These are phyloP conservation scores for Hymenoscyphus occultus DNA, from an alignment of 2,329 filamentous ascomycete species.

Conservation along the genomic window DNA sequence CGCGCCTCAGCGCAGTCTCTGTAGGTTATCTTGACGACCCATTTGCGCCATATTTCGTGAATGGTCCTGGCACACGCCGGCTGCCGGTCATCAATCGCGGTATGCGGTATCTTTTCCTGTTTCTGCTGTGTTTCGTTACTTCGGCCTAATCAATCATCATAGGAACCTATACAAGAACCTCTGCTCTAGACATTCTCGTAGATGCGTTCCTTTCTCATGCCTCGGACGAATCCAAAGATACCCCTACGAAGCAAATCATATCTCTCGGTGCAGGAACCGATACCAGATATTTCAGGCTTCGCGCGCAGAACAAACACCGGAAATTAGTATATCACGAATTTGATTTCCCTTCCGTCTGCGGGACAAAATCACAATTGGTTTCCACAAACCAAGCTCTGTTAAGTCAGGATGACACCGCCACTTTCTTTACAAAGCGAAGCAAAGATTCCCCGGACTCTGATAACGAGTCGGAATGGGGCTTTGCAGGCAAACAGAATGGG, in stretches of 20 bases:
- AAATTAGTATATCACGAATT: slow-evolving; percentile 81
- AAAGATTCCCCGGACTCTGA: slow-evolving; percentile 12
- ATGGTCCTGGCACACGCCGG: slow-evolving; percentile 55
- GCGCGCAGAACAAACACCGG: slow-evolving; percentile 32
- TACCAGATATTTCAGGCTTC: slow-evolving; percentile 77
- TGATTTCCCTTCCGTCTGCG: slow-evolving; percentile 77
- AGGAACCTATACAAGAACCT: slow-evolving; percentile 93
- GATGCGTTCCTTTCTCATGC: slow-evolving; percentile 58
- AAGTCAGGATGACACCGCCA: slow-evolving; percentile 10
- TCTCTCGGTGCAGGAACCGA: slow-evolving; percentile 93
- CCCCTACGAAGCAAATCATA: slow-evolving; percentile 67
- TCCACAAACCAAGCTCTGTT: slow-evolving; percentile 19
- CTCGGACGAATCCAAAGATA: slow-evolving; percentile 23
- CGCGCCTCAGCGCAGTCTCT: slow-evolving; percentile 82
- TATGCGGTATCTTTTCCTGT: slow-evolving; percentile 38
- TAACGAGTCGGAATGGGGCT: slow-evolving; percentile 32
- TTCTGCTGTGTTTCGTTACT: not conserved
- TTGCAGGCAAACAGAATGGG: slow-evolving; percentile 17
- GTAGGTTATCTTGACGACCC: slow-evolving; percentile 81
- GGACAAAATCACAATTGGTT: slow-evolving; percentile 44
- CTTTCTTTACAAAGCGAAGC: slow-evolving; percentile 42
- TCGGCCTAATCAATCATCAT: not conserved
- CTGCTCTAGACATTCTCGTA: slow-evolving; percentile 76
- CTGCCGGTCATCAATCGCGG: slow-evolving; percentile 94
- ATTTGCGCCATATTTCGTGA: slow-evolving; percentile 70